Base-by-base conservation (phyloP, 139 green algal genomes). In the Axilococcus clingmanii region DNA sequence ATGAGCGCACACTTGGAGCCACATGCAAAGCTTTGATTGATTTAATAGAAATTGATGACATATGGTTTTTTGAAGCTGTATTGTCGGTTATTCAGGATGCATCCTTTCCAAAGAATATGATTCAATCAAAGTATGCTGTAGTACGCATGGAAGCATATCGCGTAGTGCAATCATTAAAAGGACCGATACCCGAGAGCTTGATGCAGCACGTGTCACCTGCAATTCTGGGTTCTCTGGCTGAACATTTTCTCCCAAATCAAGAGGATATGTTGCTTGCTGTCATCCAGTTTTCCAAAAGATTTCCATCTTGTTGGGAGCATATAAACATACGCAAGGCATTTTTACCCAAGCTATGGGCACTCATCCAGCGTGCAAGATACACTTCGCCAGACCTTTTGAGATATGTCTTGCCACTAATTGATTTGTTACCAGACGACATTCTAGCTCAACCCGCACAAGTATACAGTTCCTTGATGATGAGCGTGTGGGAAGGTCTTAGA, bases 281-380 rank as follows among this genome's bases (percentile, higher is more conserved):
- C n/a, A n/a, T n/a, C n/a, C n/a, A n/a, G n/a, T n/a, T n/a, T n/a
- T n/a, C n/a, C n/a, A n/a, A n/a, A n/a, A n/a, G n/a, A n/a, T n/a
- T n/a, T n/a, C n/a, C 81, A 0, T 57, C 23, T 17, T 61, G 42
- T 40, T 89, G 76, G 78, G 4, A 44, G 17, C 24, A 57, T 29
- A 35, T 74, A 14, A 71, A 61, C 52, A 31, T 74, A 44, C 64
- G 44, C 29, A 89, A 88, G 55, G 53, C 61, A 17, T 50, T 93
- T 12, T 55, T 87, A 40, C 79, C 79, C 5, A 65, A 76, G 5
- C 71, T 94, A 28, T 57, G 36, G 16, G 25, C 68, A 5, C 52
- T 91, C 4, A 72, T 94, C 47, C 59, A 75, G 3, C 60, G 83
- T 45, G 80, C 48, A 22, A 86, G 69, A 57, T 75, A 79, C 56